Conservation (phyloP, 768 basidiomycete genomes). For the Fistulinella prunicolor region DNA sequence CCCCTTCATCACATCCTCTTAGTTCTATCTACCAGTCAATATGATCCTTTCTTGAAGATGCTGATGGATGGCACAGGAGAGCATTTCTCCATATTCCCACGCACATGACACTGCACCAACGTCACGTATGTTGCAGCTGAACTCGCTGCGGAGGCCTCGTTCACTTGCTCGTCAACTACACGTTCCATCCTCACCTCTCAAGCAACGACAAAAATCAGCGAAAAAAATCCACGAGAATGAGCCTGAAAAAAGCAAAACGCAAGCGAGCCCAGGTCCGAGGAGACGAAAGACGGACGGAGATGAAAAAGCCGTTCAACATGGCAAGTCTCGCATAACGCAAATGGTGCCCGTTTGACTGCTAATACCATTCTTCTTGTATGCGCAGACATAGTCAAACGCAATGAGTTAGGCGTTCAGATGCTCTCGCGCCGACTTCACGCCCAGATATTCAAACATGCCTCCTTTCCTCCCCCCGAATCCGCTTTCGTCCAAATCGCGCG, state of each 20-base stretch:
- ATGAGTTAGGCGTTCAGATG: constrained; percentile 91
- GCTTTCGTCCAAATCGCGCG: constrained; percentile 71
- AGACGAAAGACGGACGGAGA: not conserved
- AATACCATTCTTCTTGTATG: not conserved
- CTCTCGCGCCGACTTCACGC: constrained; percentile 76
- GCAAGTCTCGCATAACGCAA: not conserved
- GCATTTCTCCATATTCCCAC: too few species aligned
- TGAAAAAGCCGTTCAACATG: not conserved
- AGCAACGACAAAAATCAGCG: constrained; percentile 12
- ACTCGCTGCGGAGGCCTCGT: constrained; percentile 16
- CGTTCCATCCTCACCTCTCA: constrained; percentile 7
- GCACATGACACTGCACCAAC: too few species aligned
- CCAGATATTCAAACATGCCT: constrained; percentile 74
- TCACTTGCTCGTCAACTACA: constrained; percentile 16
- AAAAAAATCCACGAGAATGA: not conserved
- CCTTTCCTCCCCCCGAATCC: constrained; percentile 59
- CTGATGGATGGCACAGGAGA: too few species aligned
- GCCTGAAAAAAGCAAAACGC: not conserved
- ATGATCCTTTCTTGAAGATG: too few species aligned
- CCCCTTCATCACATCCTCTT: too few species aligned
- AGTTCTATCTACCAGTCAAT: too few species aligned
- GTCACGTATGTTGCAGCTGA: too few species aligned
- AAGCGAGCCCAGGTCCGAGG: not conserved
- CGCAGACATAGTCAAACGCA: constrained; percentile 56
- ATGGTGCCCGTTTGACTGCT: not conserved